A percentile compares a stretch with the other conserved stretches of the same genome.
phyloP scores from a whole-genome alignment of 192 early-diverging fungal genomes.

The Coemansia asiatica region DNA sequence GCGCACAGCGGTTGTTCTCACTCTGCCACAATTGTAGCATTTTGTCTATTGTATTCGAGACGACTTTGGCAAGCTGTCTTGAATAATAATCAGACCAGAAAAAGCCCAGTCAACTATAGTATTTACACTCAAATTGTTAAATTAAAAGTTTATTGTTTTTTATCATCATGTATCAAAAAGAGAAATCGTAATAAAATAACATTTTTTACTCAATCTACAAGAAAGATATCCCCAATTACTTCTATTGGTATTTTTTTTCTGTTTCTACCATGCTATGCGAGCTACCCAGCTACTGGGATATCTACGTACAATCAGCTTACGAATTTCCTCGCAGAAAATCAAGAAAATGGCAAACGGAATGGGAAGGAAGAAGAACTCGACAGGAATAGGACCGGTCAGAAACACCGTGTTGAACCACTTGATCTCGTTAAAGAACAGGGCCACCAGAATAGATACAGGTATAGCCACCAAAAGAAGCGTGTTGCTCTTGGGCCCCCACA shows the following conservation, averaged over 20 bases:
- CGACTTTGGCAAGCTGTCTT: too few species aligned
- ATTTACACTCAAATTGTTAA: too few species aligned
- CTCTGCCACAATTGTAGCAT: too few species aligned
- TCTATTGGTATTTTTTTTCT: too few species aligned
- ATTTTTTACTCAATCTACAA: background rate
- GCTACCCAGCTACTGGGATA: slow-evolving; percentile 26
- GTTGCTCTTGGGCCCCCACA: slow-evolving; percentile 49
- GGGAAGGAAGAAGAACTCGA: slow-evolving; percentile 10
- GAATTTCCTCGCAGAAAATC: background rate
- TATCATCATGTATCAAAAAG: too few species aligned
- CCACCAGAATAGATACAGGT: slow-evolving; percentile 32
- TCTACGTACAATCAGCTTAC: background rate
- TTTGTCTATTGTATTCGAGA: too few species aligned
- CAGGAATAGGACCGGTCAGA: slow-evolving; percentile 55
- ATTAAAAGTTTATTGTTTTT: too few species aligned
- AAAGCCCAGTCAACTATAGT: too few species aligned
- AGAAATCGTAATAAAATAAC: too few species aligned
- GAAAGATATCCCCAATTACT: too few species aligned
- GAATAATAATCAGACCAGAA: too few species aligned
- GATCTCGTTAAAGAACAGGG: slow-evolving; percentile 35
- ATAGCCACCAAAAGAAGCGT: slow-evolving; percentile 34
- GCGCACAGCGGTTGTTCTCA: too few species aligned
- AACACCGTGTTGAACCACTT: slow-evolving; percentile 53
- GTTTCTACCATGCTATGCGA: slow-evolving; percentile 29
- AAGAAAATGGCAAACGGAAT: slow-evolving; percentile 1